Conservation (phyloP, 176 grass and related monocot species). For the Bolboschoenus planiculmis region DNA sequence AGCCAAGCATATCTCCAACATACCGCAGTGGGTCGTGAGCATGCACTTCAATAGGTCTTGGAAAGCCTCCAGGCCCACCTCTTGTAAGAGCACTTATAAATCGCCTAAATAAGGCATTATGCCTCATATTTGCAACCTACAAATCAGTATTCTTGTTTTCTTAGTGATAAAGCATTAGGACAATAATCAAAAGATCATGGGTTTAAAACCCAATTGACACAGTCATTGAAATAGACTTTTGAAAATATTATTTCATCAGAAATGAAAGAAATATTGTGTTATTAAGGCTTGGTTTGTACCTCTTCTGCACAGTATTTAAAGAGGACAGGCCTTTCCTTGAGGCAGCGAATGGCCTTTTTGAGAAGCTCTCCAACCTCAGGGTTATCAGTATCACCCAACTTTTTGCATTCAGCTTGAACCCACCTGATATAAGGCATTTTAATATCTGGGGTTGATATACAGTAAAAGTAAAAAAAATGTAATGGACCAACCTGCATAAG, state of each 20-base stretch:
- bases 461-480: background rate
- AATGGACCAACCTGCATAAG: conserved; percentile 63
- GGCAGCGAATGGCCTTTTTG: conserved; percentile 70
- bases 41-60: conserved; percentile 99
- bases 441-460: background rate
- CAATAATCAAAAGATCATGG: background rate
- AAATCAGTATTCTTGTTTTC: background rate
- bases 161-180: background rate
- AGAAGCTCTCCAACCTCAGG: conserved; percentile 89
- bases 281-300: conserved; percentile 28
- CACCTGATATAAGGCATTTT: conserved; percentile 43
- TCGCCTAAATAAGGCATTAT: conserved; percentile 93
- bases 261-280: conserved; percentile 17
- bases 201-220: background rate
- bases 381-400: conserved; percentile 88
- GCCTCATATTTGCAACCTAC: conserved; percentile 97
- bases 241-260: background rate
- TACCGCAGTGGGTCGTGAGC: conserved; percentile 98
- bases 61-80: conserved; percentile 84
- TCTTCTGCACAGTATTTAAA: conserved; percentile 99
- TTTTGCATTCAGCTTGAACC: conserved; percentile 98
- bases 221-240: background rate
- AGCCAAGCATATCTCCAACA: conserved; percentile 94
- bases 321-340: conserved; percentile 93
- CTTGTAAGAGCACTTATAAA: conserved; percentile 99